Evolutionary conservation across 441 rosid species (phyloP).

Genomic region (Mallotus repandus): DNA sequence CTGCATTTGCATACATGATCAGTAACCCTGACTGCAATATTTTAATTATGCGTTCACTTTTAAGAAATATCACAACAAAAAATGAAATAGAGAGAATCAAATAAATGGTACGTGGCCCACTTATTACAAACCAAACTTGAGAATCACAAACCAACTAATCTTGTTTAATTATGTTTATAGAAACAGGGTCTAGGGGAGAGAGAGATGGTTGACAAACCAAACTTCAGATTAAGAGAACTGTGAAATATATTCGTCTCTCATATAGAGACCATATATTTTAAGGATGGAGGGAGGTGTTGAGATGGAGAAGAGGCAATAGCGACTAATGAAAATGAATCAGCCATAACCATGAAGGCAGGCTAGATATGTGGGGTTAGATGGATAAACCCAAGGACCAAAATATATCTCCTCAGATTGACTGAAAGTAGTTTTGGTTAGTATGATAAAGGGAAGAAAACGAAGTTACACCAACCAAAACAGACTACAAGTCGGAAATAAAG

Average conservation of each 20-base stretch:
- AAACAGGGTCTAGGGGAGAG: neutral
- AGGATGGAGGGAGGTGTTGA: neutral
- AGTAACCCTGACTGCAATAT: neutral
- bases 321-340: neutral
- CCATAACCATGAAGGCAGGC: slow-evolving; percentile 2
- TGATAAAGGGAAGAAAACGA: neutral
- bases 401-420: slow-evolving; percentile 19
- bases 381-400: slow-evolving; percentile 15
- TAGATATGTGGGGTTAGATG: neutral
- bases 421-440: neutral
- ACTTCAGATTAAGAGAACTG: neutral
- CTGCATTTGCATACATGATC: neutral
- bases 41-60: neutral
- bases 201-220: neutral
- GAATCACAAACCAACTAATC: neutral
- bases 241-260: neutral
- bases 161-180: neutral
- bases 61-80: neutral
- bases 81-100: neutral
- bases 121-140: slow-evolving; percentile 19
- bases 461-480: neutral
- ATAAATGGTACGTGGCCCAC: neutral
- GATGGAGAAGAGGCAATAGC: neutral
- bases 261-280: neutral
- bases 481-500: neutral